Percentiles rank a stretch among this genome's conserved stretches.
phyloP scores from a whole-genome alignment of 345 rosid genomes.

The Pistacia integerrima region DNA sequence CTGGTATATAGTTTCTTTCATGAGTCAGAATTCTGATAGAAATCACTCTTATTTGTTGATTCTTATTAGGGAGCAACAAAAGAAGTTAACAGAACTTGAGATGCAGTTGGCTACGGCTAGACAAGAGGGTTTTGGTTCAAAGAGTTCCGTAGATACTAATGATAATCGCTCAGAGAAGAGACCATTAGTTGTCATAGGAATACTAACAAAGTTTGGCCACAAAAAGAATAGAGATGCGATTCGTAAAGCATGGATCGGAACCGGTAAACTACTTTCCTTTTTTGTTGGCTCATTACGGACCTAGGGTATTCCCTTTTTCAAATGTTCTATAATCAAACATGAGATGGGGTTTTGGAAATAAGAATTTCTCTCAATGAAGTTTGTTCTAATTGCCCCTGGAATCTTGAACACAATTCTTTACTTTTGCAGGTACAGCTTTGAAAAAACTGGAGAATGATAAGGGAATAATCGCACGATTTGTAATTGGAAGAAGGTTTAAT shows the following conservation, averaged over 20 bases:
- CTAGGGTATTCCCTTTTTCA: background rate
- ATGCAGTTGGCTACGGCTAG: constrained; percentile 66
- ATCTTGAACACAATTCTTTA: constrained; percentile 2
- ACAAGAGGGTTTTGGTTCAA: constrained; percentile 64
- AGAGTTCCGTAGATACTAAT: constrained; percentile 31
- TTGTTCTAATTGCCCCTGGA: constrained; percentile 9
- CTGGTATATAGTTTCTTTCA: background rate
- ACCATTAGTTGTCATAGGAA: constrained; percentile 72
- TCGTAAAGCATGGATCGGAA: constrained; percentile 94
- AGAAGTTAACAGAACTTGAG: constrained; percentile 71
- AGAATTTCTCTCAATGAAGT: no score
- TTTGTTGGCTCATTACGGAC: background rate
- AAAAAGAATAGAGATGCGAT: constrained; percentile 80
- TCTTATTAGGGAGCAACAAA: constrained; percentile 74
- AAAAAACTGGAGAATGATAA: constrained; percentile 65
- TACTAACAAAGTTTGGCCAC: constrained; percentile 70
- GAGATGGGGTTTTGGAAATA: background rate
- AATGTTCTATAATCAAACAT: background rate
- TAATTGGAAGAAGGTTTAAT: constrained; percentile 87
- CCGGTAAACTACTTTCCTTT: constrained; percentile 42
- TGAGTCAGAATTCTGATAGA: background rate
- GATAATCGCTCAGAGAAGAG: constrained; percentile 47
- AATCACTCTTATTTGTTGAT: constrained; percentile 5
- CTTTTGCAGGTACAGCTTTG: constrained; percentile 55
- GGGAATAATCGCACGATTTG: constrained; percentile 77